Conservation (phyloP, 1,139 yeast genomes). For the Sugiyamaella novakii region DNA sequence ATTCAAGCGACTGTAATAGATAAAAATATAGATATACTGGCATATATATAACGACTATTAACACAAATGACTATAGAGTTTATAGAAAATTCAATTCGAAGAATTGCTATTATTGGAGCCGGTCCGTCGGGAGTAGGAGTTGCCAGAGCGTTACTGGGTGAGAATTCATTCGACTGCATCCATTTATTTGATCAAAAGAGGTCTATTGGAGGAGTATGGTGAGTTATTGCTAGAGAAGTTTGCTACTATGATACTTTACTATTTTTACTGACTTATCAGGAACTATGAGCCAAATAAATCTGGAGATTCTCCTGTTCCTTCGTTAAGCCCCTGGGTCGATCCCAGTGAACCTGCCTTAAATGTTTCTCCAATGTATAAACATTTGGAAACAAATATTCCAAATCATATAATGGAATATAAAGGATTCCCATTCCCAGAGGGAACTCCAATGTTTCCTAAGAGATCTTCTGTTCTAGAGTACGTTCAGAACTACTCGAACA, state of each 20-base stretch:
- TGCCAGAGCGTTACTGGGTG: slow-evolving; percentile 55
- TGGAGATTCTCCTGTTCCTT: slow-evolving; percentile 27
- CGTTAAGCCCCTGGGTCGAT: slow-evolving; percentile 30
- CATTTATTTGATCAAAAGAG: slow-evolving; percentile 55
- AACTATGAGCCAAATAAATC: slow-evolving; percentile 27
- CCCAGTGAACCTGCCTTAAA: slow-evolving; percentile 33
- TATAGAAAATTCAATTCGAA: background rate
- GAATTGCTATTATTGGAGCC: slow-evolving; percentile 52
- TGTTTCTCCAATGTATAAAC: slow-evolving; percentile 52
- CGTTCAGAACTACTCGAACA: slow-evolving; percentile 48
- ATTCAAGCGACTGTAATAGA: no score
- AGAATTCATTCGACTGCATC: slow-evolving; percentile 48
- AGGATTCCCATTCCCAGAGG: slow-evolving; percentile 50
- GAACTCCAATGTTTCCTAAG: slow-evolving; percentile 53
- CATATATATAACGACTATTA: slow-evolving; percentile 5
- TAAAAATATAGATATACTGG: no score
- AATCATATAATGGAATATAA: slow-evolving; percentile 59
- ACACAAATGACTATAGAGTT: slow-evolving; percentile 8
- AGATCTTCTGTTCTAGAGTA: slow-evolving; percentile 53
- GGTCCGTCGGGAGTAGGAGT: slow-evolving; percentile 70
- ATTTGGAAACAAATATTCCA: slow-evolving; percentile 65
- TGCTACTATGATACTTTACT: no score
- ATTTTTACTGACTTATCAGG: slow-evolving; percentile 20
- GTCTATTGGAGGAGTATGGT: slow-evolving; percentile 58
- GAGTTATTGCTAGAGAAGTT: no score